Conservation (phyloP, 2,329 filamentous ascomycete species). For the Ascochyta viciae-villosae region DNA sequence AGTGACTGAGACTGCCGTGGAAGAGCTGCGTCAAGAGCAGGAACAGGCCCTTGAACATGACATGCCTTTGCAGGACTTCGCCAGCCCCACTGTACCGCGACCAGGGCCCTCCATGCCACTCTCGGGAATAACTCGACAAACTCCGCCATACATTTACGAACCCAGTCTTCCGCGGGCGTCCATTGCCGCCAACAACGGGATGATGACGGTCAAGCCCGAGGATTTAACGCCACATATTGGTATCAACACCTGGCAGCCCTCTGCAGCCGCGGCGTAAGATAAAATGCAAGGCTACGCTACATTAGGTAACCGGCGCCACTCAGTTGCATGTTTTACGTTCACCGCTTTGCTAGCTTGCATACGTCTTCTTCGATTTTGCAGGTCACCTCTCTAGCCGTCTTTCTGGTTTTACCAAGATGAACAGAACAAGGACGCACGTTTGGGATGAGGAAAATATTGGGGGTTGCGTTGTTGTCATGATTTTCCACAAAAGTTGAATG, state of each 20-base stretch:
- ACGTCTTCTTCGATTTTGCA: neutral
- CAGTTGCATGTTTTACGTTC: neutral
- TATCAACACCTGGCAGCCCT: slow-evolving; percentile 1
- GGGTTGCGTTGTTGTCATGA: neutral
- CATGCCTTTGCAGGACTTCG: neutral
- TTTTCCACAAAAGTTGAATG: neutral
- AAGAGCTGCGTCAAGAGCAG: slow-evolving; percentile 9
- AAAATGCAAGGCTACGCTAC: neutral
- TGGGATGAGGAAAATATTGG: neutral
- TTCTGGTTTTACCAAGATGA: neutral
- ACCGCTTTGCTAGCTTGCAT: neutral
- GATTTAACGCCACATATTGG: slow-evolving; percentile 2
- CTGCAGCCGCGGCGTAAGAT: slow-evolving; percentile 1
- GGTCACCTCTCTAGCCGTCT: neutral
- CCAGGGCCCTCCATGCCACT: neutral
- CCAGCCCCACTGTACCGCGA: neutral
- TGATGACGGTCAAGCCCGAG: neutral
- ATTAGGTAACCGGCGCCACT: neutral
- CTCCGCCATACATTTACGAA: neutral
- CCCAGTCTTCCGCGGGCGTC: neutral
- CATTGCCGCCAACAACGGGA: neutral
- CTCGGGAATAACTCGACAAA: neutral
- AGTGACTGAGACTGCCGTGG: neutral
- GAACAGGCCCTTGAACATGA: slow-evolving; percentile 9
- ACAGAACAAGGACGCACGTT: neutral